Conservation (phyloP, 2,329 filamentous ascomycete species). For the Colletotrichum agaves region DNA sequence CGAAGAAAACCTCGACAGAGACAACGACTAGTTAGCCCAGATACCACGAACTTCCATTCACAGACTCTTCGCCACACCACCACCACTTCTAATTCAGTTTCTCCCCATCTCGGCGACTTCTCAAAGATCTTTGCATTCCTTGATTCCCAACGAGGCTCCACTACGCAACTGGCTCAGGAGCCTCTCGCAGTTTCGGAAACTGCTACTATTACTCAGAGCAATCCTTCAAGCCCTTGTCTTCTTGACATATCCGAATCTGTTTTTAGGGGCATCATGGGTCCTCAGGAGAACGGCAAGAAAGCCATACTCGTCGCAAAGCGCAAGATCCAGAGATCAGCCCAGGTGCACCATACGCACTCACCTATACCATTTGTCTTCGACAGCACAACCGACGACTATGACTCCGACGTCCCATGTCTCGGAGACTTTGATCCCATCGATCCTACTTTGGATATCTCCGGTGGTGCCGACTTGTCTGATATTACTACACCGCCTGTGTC, state of each 20-base stretch:
- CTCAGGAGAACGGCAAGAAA: neutral
- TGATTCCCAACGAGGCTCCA: neutral
- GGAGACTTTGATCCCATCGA: constrained; percentile 1
- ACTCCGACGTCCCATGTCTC: neutral
- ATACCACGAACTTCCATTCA: neutral
- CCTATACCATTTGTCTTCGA: neutral
- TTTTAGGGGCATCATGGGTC: constrained; percentile 5
- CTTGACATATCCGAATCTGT: constrained; percentile 11
- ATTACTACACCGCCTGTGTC: constrained; percentile 11
- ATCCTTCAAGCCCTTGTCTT: neutral
- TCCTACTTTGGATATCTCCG: neutral
- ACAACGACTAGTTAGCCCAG: neutral
- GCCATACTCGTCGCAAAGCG: neutral
- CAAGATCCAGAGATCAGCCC: neutral
- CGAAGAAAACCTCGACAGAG: constrained; percentile 26
- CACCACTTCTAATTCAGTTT: neutral
- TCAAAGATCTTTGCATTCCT: constrained; percentile 25
- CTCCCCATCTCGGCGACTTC: constrained; percentile 17
- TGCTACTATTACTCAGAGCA: neutral
- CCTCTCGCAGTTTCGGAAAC: neutral
- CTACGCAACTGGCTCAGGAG: neutral
- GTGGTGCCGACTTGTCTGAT: constrained; percentile 11
- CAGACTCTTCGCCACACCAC: neutral
- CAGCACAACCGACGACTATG: neutral
- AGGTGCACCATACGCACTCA: neutral